Base-by-base conservation (phyloP, 176 grass and related monocot genomes). In the Musa schizocarpa region DNA sequence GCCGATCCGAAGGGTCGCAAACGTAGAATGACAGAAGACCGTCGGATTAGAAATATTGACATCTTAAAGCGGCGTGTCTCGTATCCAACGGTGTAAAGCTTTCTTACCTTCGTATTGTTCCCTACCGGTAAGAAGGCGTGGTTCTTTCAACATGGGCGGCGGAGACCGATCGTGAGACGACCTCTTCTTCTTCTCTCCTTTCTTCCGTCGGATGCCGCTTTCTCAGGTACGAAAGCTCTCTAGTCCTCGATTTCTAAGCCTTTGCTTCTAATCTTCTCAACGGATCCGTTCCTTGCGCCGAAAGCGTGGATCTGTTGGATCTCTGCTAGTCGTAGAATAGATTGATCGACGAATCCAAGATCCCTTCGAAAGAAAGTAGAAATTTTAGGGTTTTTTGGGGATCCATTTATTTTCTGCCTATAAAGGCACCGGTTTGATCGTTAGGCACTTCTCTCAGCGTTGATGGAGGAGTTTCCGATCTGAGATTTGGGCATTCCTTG, bases 401-500 rank as follows among this genome's bases (percentile, higher is more conserved):
- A 8, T 19, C 57, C 0, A n/a, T 43, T 43, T 43, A 6, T 43
- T 43, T 34, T 43, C 34, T 43, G 34, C 34, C 4, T 43, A 43
- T 0, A 43, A 43, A 43, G 34, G 34, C 3, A 3, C 34, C 34
- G 4, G 34, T 34, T 9, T 16, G 24, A 68, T 34, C 2, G 0
- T 43, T 34, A 3, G 4, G 65, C 25, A 27, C 65, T 34, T 68
- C 65, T 68, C 3, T 68, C 5, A 26, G 11, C 34, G 34, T 43
- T 43, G 29, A 67, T 67, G 65, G 26, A 68, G 65, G 65, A 68
- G 65, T 34, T 68, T 23, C 11, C 26, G 65, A 43, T 29, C 13
- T 68, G 65, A 68, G 65, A 34, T 68, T 68, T 68, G 12, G 24
- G 65, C 65, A 43, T 68, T 68, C 16, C 25, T 65, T 68, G 65